Conservation (phyloP, 176 grass and related monocot species). For the Tillandsia fasciculata region DNA sequence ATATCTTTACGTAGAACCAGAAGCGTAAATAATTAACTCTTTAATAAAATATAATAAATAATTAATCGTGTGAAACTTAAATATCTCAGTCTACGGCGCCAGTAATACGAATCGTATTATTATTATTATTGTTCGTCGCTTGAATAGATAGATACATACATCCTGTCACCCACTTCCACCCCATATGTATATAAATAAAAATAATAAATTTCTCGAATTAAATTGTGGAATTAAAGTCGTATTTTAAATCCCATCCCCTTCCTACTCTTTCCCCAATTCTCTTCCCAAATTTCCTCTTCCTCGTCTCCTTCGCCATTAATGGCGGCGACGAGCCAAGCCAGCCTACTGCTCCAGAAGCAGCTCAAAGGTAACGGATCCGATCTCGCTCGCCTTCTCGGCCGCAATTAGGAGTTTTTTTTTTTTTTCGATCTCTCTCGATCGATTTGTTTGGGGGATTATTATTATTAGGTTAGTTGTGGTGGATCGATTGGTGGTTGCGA, state of each 20-base stretch:
- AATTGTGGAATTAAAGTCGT: neutral
- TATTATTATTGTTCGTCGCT: no score
- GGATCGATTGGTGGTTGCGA: neutral
- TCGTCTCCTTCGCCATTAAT: conserved; percentile 31
- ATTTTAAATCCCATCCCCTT: neutral
- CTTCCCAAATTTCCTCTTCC: conserved; percentile 22
- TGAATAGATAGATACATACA: no score
- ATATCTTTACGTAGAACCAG: no score
- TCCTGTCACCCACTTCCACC: no score
- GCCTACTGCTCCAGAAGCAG: conserved; percentile 80
- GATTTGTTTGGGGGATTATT: neutral
- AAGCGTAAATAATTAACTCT: no score
- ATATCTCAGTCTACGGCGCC: no score
- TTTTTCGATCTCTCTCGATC: conserved; percentile 6
- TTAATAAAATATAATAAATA: no score
- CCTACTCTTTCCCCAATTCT: conserved; percentile 13
- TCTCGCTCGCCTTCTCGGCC: neutral
- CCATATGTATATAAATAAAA: no score
- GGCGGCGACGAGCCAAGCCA: conserved; percentile 61
- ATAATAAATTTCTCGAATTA: no score
- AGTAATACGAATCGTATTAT: no score
- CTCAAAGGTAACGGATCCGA: conserved; percentile 69
- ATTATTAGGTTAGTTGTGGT: conserved; percentile 3
- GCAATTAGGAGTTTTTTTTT: no score
- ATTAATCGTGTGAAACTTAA: no score